A percentile compares a stretch with the other conserved stretches of the same genome.
phyloP scores from a whole-genome alignment of 768 basidiomycete genomes.

The Heimioporus sp. region DNA sequence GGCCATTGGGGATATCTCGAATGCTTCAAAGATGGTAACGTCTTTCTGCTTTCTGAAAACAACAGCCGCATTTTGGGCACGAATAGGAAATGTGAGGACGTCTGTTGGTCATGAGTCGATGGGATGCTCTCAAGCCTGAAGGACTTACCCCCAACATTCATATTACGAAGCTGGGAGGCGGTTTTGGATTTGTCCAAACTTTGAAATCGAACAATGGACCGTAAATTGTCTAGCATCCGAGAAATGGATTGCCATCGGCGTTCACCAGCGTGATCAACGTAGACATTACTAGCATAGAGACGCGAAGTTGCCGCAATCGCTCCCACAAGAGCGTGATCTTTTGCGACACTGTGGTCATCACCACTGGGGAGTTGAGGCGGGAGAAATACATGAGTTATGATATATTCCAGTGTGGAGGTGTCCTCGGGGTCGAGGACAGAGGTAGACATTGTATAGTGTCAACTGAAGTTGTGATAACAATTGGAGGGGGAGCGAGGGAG shows the following conservation, averaged over 20 bases:
- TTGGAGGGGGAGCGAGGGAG: no score
- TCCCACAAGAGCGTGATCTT: slow-evolving; percentile 27
- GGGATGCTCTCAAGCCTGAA: not conserved
- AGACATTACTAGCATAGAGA: slow-evolving; percentile 4
- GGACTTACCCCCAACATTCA: slow-evolving; percentile 19
- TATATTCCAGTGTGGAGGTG: slow-evolving; percentile 20
- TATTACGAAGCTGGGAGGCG: slow-evolving; percentile 13
- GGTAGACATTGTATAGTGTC: not conserved
- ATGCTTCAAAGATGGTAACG: slow-evolving; percentile 40
- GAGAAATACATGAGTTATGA: slow-evolving; percentile 42
- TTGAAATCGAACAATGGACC: not conserved
- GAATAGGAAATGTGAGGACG: slow-evolving; percentile 36
- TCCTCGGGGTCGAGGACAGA: not conserved
- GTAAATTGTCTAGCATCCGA: slow-evolving; percentile 30
- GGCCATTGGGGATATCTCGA: slow-evolving; percentile 41
- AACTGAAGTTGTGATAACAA: no score
- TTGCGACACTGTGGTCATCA: slow-evolving; percentile 27
- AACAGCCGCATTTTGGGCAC: slow-evolving; percentile 49
- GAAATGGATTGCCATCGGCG: slow-evolving; percentile 28
- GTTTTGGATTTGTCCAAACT: slow-evolving; percentile 2
- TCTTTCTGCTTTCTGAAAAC: slow-evolving; percentile 33
- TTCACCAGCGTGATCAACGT: slow-evolving; percentile 3
- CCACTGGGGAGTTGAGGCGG: slow-evolving; percentile 40
- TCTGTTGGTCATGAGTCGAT: slow-evolving; percentile 24
- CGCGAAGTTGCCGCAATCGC: slow-evolving; percentile 18